Conservation (phyloP, 202 grass and related monocot species). For the Setaria italica region DNA sequence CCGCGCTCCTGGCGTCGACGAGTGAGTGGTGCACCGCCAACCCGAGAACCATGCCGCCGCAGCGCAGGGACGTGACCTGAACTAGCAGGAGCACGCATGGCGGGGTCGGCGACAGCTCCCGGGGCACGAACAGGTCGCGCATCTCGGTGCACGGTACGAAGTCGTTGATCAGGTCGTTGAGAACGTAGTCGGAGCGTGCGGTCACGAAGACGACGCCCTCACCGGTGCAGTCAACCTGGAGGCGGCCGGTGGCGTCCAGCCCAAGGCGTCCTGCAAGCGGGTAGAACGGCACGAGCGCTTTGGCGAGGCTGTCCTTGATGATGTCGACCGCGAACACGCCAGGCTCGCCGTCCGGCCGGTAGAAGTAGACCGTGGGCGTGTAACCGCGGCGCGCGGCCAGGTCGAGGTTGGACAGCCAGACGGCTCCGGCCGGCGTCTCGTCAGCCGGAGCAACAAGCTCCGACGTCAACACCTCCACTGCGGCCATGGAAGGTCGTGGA, state of each 20-base stretch:
- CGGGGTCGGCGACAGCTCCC: not conserved
- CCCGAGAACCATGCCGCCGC: conserved; percentile 41
- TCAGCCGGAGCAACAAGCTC: not conserved
- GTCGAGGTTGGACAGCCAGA: not conserved
- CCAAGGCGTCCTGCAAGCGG: not conserved
- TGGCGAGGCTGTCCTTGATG: conserved; percentile 33
- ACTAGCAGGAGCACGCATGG: not conserved
- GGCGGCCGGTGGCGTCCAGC: not conserved
- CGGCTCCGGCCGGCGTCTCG: not conserved
- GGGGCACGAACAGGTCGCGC: conserved; percentile 27
- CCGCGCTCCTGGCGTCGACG: conserved; percentile 23
- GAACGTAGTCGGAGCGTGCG: not conserved
- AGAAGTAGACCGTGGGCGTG: not conserved
- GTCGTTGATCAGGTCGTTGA: conserved; percentile 35
- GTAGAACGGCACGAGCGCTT: conserved; percentile 45
- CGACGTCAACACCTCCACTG: not conserved
- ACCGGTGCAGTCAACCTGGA: conserved; percentile 37
- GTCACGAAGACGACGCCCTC: conserved; percentile 36
- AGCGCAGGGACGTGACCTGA: conserved; percentile 44
- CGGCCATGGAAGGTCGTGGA: not conserved
- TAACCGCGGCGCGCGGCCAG: not conserved
- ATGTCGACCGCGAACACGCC: too few relatives aligned
- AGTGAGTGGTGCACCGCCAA: conserved; percentile 31
- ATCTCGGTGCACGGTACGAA: conserved; percentile 44
- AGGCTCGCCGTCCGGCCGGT: not conserved